Evolutionary conservation across 441 rosid species (phyloP), one percentile per base, ranked within the genome.

Genomic region (Erodium texanum): DNA sequence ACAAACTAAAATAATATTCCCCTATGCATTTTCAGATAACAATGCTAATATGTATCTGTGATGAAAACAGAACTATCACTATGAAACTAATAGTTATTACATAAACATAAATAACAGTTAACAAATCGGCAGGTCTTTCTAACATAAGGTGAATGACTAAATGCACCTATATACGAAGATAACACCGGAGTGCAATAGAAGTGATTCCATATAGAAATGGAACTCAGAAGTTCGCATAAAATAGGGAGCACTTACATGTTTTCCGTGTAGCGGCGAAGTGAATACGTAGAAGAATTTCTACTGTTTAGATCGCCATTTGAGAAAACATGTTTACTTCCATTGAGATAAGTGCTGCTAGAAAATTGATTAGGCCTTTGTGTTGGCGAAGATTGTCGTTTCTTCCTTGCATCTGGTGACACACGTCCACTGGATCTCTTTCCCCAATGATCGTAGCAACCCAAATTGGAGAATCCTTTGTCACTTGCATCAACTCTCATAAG

Each of bases 401-500:
- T 71, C 11, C 66, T 77, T 71, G 38, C 36, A 71, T 66, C 71
- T 74, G 74, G 73, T 1, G 74, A 75, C 12, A 72, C 43, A 65
- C 77, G 76, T 66, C 73, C 79, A 45, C 70, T 71, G 64, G 69
- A 41, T 73, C 69, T 83, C 36, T 24, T 74, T 67, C 72, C 77
- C 66, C 18, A 73, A 24, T 24, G 66, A 38, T 62, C 77, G 71
- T 82, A 76, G 15, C 62, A 71, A 71, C 58, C 81, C 75, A 82
- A 66, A 63, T 62, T 76, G 24, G 81, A 74, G 70, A 85, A 50
- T 41, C 80, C 86, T 75, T 71, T 76, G 6, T 29, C 34, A 29
- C 34, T 29, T 29, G 34, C 34, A 29, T 29, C 6, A 29, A 29
- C 34, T 29, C 34, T 29, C 34, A 29, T 29, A 73, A 73, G 65